Base-by-base conservation (phyloP, 345 rosid genomes). In the Schrenkiella parvula region DNA sequence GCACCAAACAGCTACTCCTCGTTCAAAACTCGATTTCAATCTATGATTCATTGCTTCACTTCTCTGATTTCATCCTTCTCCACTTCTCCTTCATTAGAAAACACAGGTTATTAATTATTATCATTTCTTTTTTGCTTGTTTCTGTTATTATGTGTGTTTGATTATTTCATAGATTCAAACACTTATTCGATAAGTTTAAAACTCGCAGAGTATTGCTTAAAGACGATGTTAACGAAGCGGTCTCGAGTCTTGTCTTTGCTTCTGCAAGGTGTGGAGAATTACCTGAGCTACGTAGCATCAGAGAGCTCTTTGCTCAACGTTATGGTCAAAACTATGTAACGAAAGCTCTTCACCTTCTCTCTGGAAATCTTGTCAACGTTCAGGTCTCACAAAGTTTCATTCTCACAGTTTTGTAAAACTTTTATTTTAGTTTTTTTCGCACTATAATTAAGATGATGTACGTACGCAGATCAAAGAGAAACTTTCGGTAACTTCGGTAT, bases 231-330 rank as follows among this genome's bases (percentile, higher is more conserved):
- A 88, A 85, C 2, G 96, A 91, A 84, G 96, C 96, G n/a, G 83
- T 89, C 83, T 91, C 97, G 7, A 95, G 83, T 70, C 88, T 89
- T 18, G 80, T 91, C 70, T 95, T 73, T 79, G 92, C 96, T 41
- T 95, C 97, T 25, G 80, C 93, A 5, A 85, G 96, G 63, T 88
- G 95, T 43, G 93, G 93, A 8, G 96, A 89, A 41, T 72, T 95
- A 51, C 96, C 87, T 6, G 95, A 95, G 81, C 89, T 95, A 54
- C 48, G 79, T 1, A 39, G 15, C 11, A 76, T 89, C 17, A 72
- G 96, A 66, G 84, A 89, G 77, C 85, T 93, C 17, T 87, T 88
- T 63, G 71, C 77, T 50, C 85, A 91, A 73, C 91, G 89, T 15
- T 89, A 89, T 38, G 97, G 97, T 19, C 85, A 80, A 61, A 65